Evolutionary conservation across 441 rosid genomes (phyloP), one percentile per base, ranked within the genome.

Genomic region (Erodium chrysanthum): DNA sequence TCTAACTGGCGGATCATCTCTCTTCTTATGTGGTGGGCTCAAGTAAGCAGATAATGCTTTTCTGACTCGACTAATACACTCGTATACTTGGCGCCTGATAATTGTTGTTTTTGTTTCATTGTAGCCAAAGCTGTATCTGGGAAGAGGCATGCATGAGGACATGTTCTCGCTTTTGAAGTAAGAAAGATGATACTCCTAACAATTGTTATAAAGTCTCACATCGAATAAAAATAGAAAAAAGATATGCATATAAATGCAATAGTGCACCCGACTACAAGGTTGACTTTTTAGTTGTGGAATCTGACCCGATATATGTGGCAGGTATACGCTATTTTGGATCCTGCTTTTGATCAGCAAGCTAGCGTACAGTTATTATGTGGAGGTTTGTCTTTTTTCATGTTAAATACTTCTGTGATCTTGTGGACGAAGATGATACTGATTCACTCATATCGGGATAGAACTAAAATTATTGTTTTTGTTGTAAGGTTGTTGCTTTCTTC

Each of bases 101-200:
- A 40, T 12, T 9, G 11, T 62, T 14, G 6, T 20, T 65, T 27
- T 52, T 31, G 48, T 20, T 0, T 40, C 50, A 20, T 0, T 75
- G 71, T 85, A 95, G 93, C 99, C 99, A 67, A 91, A 95, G 75
- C 77, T 87, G 64, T 95, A 91, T 75, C 75, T 95, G 46, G 99
- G 99, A 77, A 85, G 99, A 86, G 97, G 99, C 79, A 87, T 94
- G 96, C 99, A 89, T 76, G 99, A 90, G 79, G 91, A 86, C 48
- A 75, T 83, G 73, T 82, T 90, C 75, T 84, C 97, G 74, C 96
- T 89, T 75, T 72, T 94, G 73, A 89, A 85, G 99, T 94, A 94
- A 83, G 96, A 66, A 33, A 72, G 66, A 58, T 0, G n/a, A 56
- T 10, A 22, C 15, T 22, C 29, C 9, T 58, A 58, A 21, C 14